phyloP scores from a whole-genome alignment of 2,329 filamentous ascomycete species.

The Cladosporium sp. region DNA sequence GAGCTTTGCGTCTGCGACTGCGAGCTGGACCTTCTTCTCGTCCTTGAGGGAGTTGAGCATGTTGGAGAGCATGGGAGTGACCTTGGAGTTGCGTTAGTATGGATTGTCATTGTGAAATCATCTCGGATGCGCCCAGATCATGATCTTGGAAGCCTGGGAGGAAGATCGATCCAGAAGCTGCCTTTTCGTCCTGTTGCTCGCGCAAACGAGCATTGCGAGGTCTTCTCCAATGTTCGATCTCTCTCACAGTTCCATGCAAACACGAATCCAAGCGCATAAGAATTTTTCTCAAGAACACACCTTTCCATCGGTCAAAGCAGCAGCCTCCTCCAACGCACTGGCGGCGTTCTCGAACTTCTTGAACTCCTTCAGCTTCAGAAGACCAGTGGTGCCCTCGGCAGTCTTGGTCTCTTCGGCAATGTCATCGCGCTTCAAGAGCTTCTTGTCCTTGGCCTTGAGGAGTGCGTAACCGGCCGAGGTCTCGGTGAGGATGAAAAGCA shows the following conservation, averaged over 20 bases:
- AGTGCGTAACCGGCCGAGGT: conserved; percentile 96
- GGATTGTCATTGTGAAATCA: not conserved
- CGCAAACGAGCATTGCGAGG: not conserved
- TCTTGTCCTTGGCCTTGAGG: conserved; percentile 98
- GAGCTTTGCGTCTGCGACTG: conserved; percentile 90
- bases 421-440: conserved; percentile 85
- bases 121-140: not conserved
- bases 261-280: too few relatives aligned
- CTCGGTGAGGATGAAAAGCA: conserved; percentile 80
- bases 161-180: not conserved
- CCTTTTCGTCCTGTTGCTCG: not conserved
- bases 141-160: too few relatives aligned
- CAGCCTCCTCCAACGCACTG: conserved; percentile 84
- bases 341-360: conserved; percentile 94
- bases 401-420: conserved; percentile 69
- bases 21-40: conserved; percentile 94
- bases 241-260: too few relatives aligned
- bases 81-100: conserved; percentile 33
- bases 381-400: conserved; percentile 78
- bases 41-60: conserved; percentile 89
- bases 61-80: conserved; percentile 77
- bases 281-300: conserved; percentile 19
- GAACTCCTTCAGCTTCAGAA: conserved; percentile 97
- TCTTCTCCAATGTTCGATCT: too few relatives aligned
- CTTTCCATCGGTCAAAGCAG: conserved; percentile 86